Percentiles rank a stretch among this genome's conserved stretches.
Evolutionary conservation across 306 rosid species (phyloP).

Genomic region (Corylus americana): DNA sequence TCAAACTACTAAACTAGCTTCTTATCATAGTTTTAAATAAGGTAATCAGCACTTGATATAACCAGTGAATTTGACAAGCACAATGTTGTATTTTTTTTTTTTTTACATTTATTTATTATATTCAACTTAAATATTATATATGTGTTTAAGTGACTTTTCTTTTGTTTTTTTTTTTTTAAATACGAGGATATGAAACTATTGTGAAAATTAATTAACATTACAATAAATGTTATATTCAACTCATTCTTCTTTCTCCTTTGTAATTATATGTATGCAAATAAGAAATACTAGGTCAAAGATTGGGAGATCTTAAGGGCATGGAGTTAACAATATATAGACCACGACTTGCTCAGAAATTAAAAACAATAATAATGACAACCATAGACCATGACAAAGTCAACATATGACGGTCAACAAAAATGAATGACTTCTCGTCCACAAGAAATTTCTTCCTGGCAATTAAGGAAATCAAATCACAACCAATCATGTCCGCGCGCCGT

Average conservation of each 20-base stretch:
- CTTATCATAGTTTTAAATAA: background rate
- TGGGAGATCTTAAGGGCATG: background rate
- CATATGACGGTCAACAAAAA: background rate
- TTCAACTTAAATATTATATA: too few relatives aligned
- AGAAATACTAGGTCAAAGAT: background rate
- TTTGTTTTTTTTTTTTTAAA: too few relatives aligned
- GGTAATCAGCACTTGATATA: background rate
- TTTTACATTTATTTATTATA: too few relatives aligned
- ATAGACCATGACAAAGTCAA: conserved; percentile 2
- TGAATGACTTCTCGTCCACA: background rate
- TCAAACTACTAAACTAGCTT: background rate
- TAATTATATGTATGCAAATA: background rate
- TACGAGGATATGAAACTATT: too few relatives aligned
- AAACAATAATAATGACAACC: too few relatives aligned
- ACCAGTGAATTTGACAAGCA: background rate
- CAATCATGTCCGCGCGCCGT: background rate
- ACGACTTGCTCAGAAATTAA: background rate
- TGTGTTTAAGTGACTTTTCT: too few relatives aligned
- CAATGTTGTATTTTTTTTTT: too few relatives aligned
- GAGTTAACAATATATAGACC: conserved; percentile 5
- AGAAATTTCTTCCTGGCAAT: background rate
- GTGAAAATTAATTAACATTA: too few relatives aligned
- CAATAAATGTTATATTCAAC: background rate
- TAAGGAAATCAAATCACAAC: background rate
- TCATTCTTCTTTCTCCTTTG: background rate